A percentile compares a stretch with the other conserved stretches of the same genome.
These are phyloP conservation scores for Microbotryomycetes sp. DNA, from an alignment of 1,284 basidiomycete genomes.

Conservation along the genomic window DNA sequence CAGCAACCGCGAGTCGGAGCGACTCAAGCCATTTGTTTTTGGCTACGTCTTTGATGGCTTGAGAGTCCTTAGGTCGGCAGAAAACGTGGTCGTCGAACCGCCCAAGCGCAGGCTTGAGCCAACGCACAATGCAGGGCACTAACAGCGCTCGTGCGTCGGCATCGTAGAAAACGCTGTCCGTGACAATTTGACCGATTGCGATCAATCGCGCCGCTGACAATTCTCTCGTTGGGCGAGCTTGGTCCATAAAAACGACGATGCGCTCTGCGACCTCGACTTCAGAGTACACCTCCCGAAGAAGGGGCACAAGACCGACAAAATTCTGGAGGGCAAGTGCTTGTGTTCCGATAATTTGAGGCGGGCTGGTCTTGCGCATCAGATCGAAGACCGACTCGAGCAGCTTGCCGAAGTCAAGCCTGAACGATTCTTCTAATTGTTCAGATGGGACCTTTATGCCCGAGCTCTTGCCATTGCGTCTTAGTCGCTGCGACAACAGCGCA, in stretches of 20 bases:
- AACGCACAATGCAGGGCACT: conserved; percentile 79
- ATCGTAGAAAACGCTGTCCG: conserved; percentile 79
- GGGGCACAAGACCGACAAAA: conserved; percentile 86
- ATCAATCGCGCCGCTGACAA: not conserved
- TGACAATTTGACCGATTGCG: conserved; percentile 60
- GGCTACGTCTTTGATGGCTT: conserved; percentile 60
- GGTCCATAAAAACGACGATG: conserved; percentile 78
- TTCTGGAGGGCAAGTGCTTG: conserved; percentile 75
- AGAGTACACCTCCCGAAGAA: conserved; percentile 71
- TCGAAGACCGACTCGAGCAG: conserved; percentile 67
- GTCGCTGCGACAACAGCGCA: conserved; percentile 70
- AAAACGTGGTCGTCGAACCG: conserved; percentile 68
- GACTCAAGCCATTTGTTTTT: conserved; percentile 86
- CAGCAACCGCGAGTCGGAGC: conserved; percentile 57
- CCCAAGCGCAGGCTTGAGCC: conserved; percentile 95
- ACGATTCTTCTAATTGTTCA: conserved; percentile 75
- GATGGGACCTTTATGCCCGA: conserved; percentile 67
- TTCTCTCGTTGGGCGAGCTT: conserved; percentile 53
- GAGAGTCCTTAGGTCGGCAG: conserved; percentile 59
- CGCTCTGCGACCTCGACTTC: conserved; percentile 76
- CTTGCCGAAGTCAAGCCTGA: conserved; percentile 54
- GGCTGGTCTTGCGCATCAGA: conserved; percentile 77
- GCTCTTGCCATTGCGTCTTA: conserved; percentile 47
- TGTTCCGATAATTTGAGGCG: conserved; percentile 83
- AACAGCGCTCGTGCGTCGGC: conserved; percentile 69